These are phyloP conservation scores for Boletus subcaerulescens DNA, from an alignment of 768 basidiomycete genomes.

Conservation along the genomic window DNA sequence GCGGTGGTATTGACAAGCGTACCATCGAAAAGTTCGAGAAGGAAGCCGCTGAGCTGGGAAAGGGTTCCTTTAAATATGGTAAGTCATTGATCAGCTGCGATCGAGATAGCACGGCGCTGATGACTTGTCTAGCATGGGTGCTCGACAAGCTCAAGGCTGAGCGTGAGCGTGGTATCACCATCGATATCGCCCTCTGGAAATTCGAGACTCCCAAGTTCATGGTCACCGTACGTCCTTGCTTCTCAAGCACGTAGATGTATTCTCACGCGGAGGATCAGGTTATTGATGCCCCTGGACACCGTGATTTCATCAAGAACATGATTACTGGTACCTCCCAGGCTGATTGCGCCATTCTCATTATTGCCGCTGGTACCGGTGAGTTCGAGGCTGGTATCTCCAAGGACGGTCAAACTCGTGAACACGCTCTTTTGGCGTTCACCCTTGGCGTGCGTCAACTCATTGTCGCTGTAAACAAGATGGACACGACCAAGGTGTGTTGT, in stretches of 20 bases:
- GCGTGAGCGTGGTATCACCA: constrained; percentile 99
- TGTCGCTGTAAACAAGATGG: constrained; percentile 99
- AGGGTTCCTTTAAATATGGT: constrained; percentile 99
- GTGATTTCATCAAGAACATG: constrained; percentile 99
- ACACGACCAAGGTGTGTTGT: constrained; percentile 84
- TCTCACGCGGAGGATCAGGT: constrained; percentile 51
- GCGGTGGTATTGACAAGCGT: constrained; percentile 99
- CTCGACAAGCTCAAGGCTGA: constrained; percentile 99
- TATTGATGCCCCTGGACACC: constrained; percentile 99
- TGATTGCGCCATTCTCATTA: constrained; percentile 99
- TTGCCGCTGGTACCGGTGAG: constrained; percentile 98
- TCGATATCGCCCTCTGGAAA: constrained; percentile 99
- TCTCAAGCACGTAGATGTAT: background rate
- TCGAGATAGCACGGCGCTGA: constrained; percentile 19
- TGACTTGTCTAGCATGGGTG: constrained; percentile 79
- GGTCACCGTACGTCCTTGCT: constrained; percentile 68
- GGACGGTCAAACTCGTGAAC: constrained; percentile 99
- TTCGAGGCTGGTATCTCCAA: constrained; percentile 99
- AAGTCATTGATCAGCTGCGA: constrained; percentile 32
- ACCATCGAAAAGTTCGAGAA: constrained; percentile 99
- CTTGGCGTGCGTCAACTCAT: constrained; percentile 99
- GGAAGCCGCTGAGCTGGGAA: constrained; percentile 99
- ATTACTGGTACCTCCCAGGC: constrained; percentile 99
- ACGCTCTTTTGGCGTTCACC: constrained; percentile 99
- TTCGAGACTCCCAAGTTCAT: constrained; percentile 99